A percentile compares a stretch with the other conserved stretches of the same genome.
phyloP scores from a whole-genome alignment of 176 grass and related monocot species.

The Aechmea fasciata region DNA sequence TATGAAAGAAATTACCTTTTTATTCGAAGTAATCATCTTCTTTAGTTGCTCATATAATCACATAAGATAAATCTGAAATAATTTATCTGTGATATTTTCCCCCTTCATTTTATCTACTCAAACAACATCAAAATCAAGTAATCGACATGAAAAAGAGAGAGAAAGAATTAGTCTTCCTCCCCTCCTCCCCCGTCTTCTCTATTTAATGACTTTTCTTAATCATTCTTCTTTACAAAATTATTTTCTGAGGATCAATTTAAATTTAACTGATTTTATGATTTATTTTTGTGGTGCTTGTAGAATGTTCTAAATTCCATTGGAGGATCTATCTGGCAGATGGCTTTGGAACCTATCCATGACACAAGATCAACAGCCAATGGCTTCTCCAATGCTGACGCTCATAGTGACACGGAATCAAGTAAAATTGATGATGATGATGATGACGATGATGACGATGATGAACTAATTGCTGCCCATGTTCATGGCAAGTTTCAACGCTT shows the following conservation, averaged over 20 bases:
- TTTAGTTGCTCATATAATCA: too few species aligned
- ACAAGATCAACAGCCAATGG: constrained; percentile 27
- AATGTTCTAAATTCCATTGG: constrained; percentile 61
- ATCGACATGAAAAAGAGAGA: too few species aligned
- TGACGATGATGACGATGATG: constrained; percentile 32
- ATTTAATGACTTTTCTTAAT: background rate
- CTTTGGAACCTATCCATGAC: constrained; percentile 48
- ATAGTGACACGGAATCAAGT: constrained; percentile 55
- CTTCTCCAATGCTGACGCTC: constrained; percentile 28
- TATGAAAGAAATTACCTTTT: too few species aligned
- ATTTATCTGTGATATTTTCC: too few species aligned
- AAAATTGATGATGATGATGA: constrained; percentile 63
- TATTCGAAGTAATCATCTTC: too few species aligned
- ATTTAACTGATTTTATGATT: background rate
- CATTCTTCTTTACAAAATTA: background rate
- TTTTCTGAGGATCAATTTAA: background rate
- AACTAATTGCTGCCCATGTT: constrained; percentile 25
- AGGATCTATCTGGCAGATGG: constrained; percentile 78
- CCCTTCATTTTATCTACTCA: too few species aligned
- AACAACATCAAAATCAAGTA: too few species aligned
- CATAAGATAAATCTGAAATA: too few species aligned
- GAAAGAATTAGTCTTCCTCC: background rate
- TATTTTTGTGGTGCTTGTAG: constrained; percentile 31
- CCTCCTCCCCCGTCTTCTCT: background rate
- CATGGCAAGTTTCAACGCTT: constrained; percentile 37